Evolutionary conservation across 1,139 yeast genomes (phyloP), one percentile per base, ranked within the genome.

Genomic region (Saccharomyces hybrid): DNA sequence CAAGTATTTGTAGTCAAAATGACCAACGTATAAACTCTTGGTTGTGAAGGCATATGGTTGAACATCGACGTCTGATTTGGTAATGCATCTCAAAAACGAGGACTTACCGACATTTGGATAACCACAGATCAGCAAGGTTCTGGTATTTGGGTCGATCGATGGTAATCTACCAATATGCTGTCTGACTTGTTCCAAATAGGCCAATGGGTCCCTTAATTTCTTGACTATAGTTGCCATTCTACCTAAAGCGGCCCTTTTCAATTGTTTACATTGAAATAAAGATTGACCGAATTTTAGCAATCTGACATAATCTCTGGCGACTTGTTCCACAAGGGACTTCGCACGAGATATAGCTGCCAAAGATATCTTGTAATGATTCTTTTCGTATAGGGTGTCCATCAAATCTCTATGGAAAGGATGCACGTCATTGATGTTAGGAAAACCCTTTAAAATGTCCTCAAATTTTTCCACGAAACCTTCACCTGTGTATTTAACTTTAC

Each of bases 41-140:
- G 98, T 91, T 64, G 98, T 91, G 82, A 93, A 93, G 49, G 99
- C 99, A 73, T 93, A 93, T 44, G 99, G 99, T 74, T 95, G 99
- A 59, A 95, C 99, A 67, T 93, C 99, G 57, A 93, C 99, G 66
- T 93, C 98, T 38, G 99, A 99, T 68, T 95, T 88, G 59, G 99
- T 93, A 73, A 95, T 88, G 72, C 95, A 84, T 69, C 83, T 82
- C 73, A 93, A 80, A 75, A 93, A 93, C 25, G 97, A 89, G 13
- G 99, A 93, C 75, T 93, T 93, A 75, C 99, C 99, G 58, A 93
- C 99, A 72, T 93, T 93, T 55, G 99, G 99, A 75, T 93, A 93
- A 59, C 99, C 99, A 77, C 99, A 95, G 68, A 95, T 91, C 67
- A 93, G 80, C 65, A 93, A 78, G 41, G 99, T 95, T 78, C 99